Evolutionary conservation across 352 stramenopile species (phyloP).

Genomic region (Saprolegnia parasitica): DNA sequence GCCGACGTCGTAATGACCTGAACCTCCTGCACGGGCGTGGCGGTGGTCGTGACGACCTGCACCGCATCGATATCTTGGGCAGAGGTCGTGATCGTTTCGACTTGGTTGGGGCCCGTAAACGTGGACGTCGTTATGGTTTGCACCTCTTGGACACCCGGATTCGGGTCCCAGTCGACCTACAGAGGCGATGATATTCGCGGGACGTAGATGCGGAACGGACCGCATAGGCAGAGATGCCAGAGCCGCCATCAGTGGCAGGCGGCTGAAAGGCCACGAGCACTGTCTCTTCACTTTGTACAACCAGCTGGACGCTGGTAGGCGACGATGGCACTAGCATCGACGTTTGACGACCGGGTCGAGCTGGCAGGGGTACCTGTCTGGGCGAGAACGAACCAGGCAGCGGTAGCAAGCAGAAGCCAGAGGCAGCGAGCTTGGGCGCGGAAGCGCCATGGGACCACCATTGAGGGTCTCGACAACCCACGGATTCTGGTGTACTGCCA

Average conservation of each 20-base stretch:
- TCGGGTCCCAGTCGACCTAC: constrained; percentile 90
- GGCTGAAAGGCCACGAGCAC: constrained; percentile 70
- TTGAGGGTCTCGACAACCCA: background rate
- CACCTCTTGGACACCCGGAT: constrained; percentile 82
- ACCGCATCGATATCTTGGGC: constrained; percentile 83
- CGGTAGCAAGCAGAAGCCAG: background rate
- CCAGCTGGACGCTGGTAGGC: constrained; percentile 60
- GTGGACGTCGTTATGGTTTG: constrained; percentile 74
- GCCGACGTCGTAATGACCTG: constrained; percentile 85
- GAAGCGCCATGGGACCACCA: background rate
- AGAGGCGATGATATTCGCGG: background rate
- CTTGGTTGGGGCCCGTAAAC: constrained; percentile 89
- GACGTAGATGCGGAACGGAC: background rate
- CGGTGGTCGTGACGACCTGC: constrained; percentile 79
- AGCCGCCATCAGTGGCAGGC: constrained; percentile 62
- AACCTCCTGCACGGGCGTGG: constrained; percentile 50
- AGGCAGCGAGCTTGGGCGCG: background rate
- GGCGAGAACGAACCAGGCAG: background rate
- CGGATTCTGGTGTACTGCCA: background rate
- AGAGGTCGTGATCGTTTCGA: constrained; percentile 89
- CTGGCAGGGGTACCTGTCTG: background rate
- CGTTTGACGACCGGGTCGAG: background rate
- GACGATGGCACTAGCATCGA: constrained; percentile 36
- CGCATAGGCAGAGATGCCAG: constrained; percentile 60
- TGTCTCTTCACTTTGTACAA: constrained; percentile 64